These are phyloP conservation scores for Emiliania huxleyi DNA, from an alignment of 78 protist species.

Conservation along the genomic window DNA sequence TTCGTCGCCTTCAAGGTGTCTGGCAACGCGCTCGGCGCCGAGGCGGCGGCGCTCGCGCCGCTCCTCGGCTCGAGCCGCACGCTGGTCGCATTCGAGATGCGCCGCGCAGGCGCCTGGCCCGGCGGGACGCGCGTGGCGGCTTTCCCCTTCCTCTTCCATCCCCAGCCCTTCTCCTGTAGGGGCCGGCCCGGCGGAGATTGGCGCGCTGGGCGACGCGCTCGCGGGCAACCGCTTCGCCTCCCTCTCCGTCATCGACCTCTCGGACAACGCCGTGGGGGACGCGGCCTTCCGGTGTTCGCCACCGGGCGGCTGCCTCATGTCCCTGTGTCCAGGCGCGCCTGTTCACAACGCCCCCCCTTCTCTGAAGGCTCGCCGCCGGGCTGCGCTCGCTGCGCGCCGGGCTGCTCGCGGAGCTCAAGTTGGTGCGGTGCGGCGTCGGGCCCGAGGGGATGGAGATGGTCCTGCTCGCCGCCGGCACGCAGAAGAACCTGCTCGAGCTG, in stretches of 20 bases:
- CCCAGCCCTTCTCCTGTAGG: no score
- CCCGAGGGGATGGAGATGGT: not conserved
- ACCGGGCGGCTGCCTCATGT: no score
- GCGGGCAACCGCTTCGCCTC: not conserved
- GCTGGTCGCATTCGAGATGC: not conserved
- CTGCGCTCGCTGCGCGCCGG: not conserved
- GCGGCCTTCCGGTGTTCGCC: not conserved
- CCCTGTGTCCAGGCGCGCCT: no score
- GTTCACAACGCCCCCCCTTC: no score
- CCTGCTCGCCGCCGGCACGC: not conserved
- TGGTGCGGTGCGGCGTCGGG: not conserved
- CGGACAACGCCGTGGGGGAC: not conserved
- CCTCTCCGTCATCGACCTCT: not conserved
- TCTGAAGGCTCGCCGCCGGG: not conserved
- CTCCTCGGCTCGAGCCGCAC: not conserved
- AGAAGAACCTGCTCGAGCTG: not conserved
- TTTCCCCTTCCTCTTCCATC: no score
- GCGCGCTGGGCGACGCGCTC: not conserved
- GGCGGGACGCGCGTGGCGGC: no score
- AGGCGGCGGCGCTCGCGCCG: not conserved
- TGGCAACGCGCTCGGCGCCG: not conserved
- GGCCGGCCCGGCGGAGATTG: not conserved
- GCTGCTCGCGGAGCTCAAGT: not conserved
- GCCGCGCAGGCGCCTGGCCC: not conserved
- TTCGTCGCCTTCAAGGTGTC: not conserved